phyloP scores from a whole-genome alignment of 768 basidiomycete species.

The Dacryopinax primogenitus region DNA sequence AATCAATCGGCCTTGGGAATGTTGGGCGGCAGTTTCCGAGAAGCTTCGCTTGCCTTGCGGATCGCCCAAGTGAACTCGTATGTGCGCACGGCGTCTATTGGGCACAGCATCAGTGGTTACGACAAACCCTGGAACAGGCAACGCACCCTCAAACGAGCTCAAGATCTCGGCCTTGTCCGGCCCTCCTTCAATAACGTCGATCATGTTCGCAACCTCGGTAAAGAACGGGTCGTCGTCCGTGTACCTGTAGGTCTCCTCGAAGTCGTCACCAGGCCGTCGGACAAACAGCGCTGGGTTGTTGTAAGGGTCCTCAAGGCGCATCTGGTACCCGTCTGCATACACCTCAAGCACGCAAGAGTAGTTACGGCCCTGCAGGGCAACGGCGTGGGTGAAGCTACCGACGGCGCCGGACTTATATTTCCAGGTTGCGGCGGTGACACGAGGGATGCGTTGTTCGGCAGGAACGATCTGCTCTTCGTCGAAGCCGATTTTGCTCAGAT shows the following conservation, averaged over 20 bases:
- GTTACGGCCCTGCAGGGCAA: constrained; percentile 79
- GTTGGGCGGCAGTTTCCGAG: neutral
- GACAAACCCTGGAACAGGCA: neutral
- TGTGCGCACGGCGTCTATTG: constrained; percentile 71
- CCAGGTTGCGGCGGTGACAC: constrained; percentile 88
- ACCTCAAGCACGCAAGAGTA: constrained; percentile 94
- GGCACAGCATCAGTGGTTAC: no score
- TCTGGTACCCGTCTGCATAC: constrained; percentile 78
- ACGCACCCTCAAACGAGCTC: constrained; percentile 67
- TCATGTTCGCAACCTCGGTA: constrained; percentile 80
- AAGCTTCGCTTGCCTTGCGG: constrained; percentile 53
- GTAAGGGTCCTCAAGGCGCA: constrained; percentile 60
- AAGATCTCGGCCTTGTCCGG: constrained; percentile 69
- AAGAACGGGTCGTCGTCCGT: constrained; percentile 85
- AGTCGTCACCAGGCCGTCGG: constrained; percentile 69
- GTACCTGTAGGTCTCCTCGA: constrained; percentile 57
- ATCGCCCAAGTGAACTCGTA: constrained; percentile 94
- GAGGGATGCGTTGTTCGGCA: constrained; percentile 82
- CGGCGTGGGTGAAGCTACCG: constrained; percentile 79
- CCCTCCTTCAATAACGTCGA: constrained; percentile 78
- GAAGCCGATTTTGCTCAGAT: constrained; percentile 63
- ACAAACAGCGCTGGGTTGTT: constrained; percentile 79
- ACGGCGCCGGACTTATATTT: constrained; percentile 95
- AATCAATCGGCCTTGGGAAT: neutral
- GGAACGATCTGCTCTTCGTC: constrained; percentile 70